Evolutionary conservation across 768 basidiomycete genomes (phyloP).

Genomic region (Tremella mesenterica): DNA sequence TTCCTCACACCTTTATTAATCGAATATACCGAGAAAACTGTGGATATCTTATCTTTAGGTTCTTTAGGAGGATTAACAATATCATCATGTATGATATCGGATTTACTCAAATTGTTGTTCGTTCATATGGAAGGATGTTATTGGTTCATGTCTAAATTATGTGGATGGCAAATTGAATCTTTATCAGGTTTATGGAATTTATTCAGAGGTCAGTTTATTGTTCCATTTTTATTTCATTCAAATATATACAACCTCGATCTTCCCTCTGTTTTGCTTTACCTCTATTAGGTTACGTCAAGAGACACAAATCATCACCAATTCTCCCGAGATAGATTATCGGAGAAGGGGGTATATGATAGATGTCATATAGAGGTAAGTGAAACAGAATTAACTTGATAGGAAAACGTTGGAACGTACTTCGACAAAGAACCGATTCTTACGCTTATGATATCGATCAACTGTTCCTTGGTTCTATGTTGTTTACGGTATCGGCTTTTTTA

Average conservation of each 20-base stretch:
- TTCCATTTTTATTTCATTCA: neutral
- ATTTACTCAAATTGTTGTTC: constrained; percentile 60
- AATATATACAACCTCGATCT: too few relatives aligned
- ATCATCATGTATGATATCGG: constrained; percentile 58
- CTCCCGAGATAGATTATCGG: too few relatives aligned
- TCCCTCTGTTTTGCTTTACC: too few relatives aligned
- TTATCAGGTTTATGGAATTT: constrained; percentile 73
- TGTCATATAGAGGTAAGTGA: too few relatives aligned
- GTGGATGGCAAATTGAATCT: constrained; percentile 54
- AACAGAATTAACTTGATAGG: too few relatives aligned
- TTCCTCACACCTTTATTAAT: neutral
- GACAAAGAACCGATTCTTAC: constrained; percentile 81
- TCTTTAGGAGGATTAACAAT: constrained; percentile 53
- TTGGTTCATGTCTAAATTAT: constrained; percentile 55
- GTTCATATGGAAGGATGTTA: constrained; percentile 67
- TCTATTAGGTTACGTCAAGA: too few relatives aligned
- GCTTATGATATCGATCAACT: constrained; percentile 88
- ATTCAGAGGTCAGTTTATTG: constrained; percentile 60
- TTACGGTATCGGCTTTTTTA: constrained; percentile 44
- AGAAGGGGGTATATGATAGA: too few relatives aligned
- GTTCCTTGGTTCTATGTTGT: constrained; percentile 67
- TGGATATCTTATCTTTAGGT: too few relatives aligned
- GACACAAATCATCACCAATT: too few relatives aligned
- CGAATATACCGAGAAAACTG: neutral
- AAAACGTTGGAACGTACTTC: constrained; percentile 76